Base-by-base conservation (phyloP, 371 early-diverging fungal genomes). In the Apophysomyces variabilis region DNA sequence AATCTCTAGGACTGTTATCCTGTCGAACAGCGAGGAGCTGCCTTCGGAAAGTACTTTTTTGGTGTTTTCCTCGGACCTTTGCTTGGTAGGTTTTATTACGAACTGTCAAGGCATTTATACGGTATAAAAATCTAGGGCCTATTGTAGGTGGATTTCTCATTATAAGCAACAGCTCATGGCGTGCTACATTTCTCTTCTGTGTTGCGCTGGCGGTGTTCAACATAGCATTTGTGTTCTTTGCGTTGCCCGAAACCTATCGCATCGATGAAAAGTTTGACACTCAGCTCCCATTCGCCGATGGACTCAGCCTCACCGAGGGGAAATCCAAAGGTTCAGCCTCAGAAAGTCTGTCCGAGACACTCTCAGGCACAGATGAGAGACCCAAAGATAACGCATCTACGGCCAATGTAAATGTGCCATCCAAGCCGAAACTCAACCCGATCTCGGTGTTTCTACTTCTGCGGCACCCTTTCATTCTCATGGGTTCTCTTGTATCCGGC, bases 241-340 rank as follows among this genome's bases (percentile, higher is more conserved):
- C 82, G 13, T 65, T 89, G 57, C 89, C 90, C 0, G 92, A 91
- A 64, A 90, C 90, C 0, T 87, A 85, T 61, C 85, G 88, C 7
- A 66, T 62, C 8, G 69, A 80, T 39, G 68, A 45, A 13, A 57
- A 37, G 13, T 73, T 66, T 57, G 69, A 72, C 57, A 26, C 60
- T 37, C 57, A 14, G 32, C 36, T 59, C 16, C 54, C 54, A 8
- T 16, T 50, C 4, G 9, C 54, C 54, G 21, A n/a, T 50, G 1
- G 7, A 18, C 21, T 26, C 21, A 50, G 41, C 41, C 41, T 13
- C 41, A 4, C 13, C 32, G 32, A 41, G 41, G 41, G 11, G 41
- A 50, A 21, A 50, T 9, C 21, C 21, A 50, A 7, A n/a, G 9
- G 54, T 7, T 50, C 54, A 50, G 21, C 9, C 9, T 11, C 54